Conservation (phyloP, 1,284 basidiomycete genomes). For the Apiotrichum sp. region DNA sequence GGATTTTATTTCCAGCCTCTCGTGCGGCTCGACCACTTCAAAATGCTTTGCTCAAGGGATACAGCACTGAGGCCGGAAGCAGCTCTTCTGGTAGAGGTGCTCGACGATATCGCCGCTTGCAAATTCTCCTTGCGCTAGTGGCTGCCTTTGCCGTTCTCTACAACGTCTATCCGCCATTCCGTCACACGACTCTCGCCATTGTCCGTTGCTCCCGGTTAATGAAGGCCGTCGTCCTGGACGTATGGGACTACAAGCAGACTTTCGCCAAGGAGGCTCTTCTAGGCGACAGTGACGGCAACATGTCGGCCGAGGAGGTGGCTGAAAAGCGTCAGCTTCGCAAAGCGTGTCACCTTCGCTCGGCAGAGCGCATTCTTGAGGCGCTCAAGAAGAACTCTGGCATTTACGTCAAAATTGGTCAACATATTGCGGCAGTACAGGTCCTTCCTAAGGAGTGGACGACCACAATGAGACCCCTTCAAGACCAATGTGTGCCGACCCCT, state of each 20-base stretch:
- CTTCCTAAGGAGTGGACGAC: slow-evolving; percentile 68
- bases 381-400: slow-evolving; percentile 73
- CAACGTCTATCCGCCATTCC: slow-evolving; percentile 45
- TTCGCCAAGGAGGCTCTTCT: slow-evolving; percentile 52
- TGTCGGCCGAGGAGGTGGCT: slow-evolving; percentile 49
- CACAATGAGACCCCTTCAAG: slow-evolving; percentile 68
- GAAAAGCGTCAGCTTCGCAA: slow-evolving; percentile 59
- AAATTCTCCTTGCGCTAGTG: slow-evolving; percentile 17
- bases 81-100: slow-evolving; percentile 9
- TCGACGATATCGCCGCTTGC: not conserved
- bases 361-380: slow-evolving; percentile 66
- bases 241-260: slow-evolving; percentile 77
- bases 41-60: too few relatives aligned
- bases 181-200: slow-evolving; percentile 47
- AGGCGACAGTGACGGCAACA: slow-evolving; percentile 27
- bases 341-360: slow-evolving; percentile 74
- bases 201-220: slow-evolving; percentile 63
- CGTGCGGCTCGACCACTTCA: too few relatives aligned
- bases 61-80: not conserved
- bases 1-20: too few relatives aligned
- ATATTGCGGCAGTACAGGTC: slow-evolving; percentile 62
- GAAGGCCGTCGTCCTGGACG: slow-evolving; percentile 50
- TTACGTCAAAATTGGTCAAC: slow-evolving; percentile 61
- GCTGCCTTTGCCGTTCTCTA: slow-evolving; percentile 42
- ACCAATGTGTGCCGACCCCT: slow-evolving; percentile 53